These are phyloP conservation scores for Cucurbita pepo DNA, from an alignment of 306 rosid species.

Conservation along the genomic window DNA sequence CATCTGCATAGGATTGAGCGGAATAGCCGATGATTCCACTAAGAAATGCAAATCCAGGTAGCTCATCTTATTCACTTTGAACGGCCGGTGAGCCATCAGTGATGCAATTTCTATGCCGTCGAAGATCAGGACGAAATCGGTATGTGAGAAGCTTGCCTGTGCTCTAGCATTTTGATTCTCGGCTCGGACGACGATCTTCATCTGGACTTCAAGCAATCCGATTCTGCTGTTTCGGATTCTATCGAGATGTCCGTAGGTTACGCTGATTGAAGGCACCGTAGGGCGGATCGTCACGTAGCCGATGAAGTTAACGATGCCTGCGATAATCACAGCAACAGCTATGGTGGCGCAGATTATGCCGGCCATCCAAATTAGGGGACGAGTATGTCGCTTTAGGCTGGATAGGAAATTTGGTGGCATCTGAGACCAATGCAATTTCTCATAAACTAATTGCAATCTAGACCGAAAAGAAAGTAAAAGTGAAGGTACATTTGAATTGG, in stretches of 20 bases:
- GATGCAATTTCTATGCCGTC: slow-evolving; percentile 30
- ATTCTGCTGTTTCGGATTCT: slow-evolving; percentile 21
- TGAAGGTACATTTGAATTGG: background rate
- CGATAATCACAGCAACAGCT: slow-evolving; percentile 34
- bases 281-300: slow-evolving; percentile 66
- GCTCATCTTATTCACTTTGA: slow-evolving; percentile 42
- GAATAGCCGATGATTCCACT: slow-evolving; percentile 38
- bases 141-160: slow-evolving; percentile 51
- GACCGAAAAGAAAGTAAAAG: background rate
- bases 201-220: slow-evolving; percentile 38
- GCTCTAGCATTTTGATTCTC: slow-evolving; percentile 63
- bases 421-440: background rate
- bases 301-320: slow-evolving; percentile 34
- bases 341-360: slow-evolving; percentile 53
- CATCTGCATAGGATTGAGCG: slow-evolving; percentile 36
- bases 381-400: slow-evolving; percentile 14
- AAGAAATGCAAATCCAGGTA: slow-evolving; percentile 17
- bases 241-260: slow-evolving; percentile 37
- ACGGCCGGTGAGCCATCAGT: slow-evolving; percentile 25
- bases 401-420: slow-evolving; percentile 6
- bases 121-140: slow-evolving; percentile 31
- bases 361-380: slow-evolving; percentile 39
- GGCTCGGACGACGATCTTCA: slow-evolving; percentile 31
- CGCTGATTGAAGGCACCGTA: slow-evolving; percentile 41
- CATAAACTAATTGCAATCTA: background rate